Conservation (phyloP, 2,329 filamentous ascomycete species). For the Fonsecaea multimorphosa region DNA sequence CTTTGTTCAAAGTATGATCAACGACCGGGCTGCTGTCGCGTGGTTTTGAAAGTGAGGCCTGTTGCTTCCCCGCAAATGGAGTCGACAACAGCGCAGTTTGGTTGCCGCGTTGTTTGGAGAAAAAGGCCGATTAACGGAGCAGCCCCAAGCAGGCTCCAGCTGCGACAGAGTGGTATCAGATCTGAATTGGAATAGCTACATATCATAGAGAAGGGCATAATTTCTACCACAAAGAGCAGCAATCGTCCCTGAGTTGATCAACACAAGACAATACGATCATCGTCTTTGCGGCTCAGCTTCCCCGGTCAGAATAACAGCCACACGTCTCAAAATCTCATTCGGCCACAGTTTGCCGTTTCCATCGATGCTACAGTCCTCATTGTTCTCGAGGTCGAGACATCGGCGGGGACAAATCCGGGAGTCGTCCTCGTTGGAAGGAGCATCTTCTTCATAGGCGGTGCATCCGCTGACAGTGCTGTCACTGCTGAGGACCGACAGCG, state of each 20-base stretch:
- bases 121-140: constrained; percentile 3
- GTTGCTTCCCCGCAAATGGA: constrained; percentile 1
- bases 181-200: not conserved
- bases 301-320: not conserved
- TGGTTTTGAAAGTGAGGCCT: not conserved
- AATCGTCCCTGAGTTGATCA: not conserved
- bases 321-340: not conserved
- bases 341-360: not conserved
- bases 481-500: not conserved
- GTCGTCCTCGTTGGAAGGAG: not conserved
- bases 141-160: not conserved
- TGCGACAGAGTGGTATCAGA: not conserved
- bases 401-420: not conserved
- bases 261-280: not conserved
- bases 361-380: not conserved
- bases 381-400: not conserved
- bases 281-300: not conserved
- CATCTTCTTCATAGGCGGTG: not conserved
- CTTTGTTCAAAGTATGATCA: not conserved
- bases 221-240: not conserved
- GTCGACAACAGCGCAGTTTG: not conserved
- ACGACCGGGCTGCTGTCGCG: not conserved
- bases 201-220: not conserved
- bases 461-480: not conserved
- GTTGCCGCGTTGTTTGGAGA: not conserved